Evolutionary conservation across 2,329 filamentous ascomycete genomes (phyloP), one percentile per base, ranked within the genome.

Genomic region (Aspergillus sp.): DNA sequence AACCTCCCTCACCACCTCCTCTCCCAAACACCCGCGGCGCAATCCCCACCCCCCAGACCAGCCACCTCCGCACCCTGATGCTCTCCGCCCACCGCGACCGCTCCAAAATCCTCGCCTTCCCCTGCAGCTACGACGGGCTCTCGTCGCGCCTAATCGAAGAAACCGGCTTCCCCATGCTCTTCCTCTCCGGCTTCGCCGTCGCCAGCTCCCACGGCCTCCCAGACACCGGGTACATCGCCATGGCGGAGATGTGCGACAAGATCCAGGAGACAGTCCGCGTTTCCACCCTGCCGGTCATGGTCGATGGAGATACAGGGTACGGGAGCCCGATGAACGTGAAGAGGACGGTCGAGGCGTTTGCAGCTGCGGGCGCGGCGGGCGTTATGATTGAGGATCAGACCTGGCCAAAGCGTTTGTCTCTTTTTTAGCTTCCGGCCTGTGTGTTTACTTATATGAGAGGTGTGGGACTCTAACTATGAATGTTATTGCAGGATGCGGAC

Each of bases 191-290:
- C 0, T 80, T 76, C 57, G 65, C 77, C 0, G 73, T 80, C 12
- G 68, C 79, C 0, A 74, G 70, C 15, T 63, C 75, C 0, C 73
- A 75, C 51, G 76, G 77, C 1, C 67, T 81, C 0, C 79, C 79
- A 0, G 79, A 81, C 59, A 79, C 80, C 1, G 79, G 79, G 1
- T 82, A 81, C 50, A 81, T 81, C 53, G 78, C 79, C 2, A 75
- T 81, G 61, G 68, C 72, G 8, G 79, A 81, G 58, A 75, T 81
- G 68, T 77, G 73, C 46, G 69, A 72, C 13, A 79, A 79, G 62
- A 76, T 81, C 46, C 75, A 79, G 52, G 78, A 81, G 57, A 69
- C 69, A 0, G 66, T 69, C 1, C 69, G 77, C 1, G 72, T 73
- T 40, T 72, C 74, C 0, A 72, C 51, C 1, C 56, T 80, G 0